phyloP scores from a whole-genome alignment of 1,284 basidiomycete species.

The Rhodotorula sp. region DNA sequence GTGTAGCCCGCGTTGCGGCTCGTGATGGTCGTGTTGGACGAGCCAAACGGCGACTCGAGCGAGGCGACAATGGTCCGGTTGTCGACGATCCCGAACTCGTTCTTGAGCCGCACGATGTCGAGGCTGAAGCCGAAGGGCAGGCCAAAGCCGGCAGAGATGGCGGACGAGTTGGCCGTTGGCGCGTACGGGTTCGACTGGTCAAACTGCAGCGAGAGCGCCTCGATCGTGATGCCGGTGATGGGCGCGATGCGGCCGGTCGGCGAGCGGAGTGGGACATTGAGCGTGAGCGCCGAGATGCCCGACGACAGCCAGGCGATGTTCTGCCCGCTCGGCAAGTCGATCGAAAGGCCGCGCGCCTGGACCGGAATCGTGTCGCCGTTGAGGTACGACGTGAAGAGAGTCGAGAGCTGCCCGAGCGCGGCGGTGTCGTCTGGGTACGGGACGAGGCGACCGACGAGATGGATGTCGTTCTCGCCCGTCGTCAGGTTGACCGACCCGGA shows the following conservation, averaged over 20 bases:
- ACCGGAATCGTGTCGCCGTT: slow-evolving; percentile 66
- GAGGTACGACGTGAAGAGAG: slow-evolving; percentile 72
- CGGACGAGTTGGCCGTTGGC: slow-evolving; percentile 62
- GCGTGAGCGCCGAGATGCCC: slow-evolving; percentile 62
- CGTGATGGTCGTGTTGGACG: slow-evolving; percentile 26
- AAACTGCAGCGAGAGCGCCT: slow-evolving; percentile 64
- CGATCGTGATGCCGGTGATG: slow-evolving; percentile 68
- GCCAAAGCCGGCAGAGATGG: slow-evolving; percentile 64
- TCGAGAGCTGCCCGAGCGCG: slow-evolving; percentile 61
- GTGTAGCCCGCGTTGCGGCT: slow-evolving; percentile 58
- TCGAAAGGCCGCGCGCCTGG: slow-evolving; percentile 59
- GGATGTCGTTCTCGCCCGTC: slow-evolving; percentile 64
- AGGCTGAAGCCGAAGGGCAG: slow-evolving; percentile 76
- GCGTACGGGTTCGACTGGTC: slow-evolving; percentile 61
- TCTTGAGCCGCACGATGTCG: slow-evolving; percentile 66
- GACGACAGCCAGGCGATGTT: slow-evolving; percentile 67
- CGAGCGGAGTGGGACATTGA: slow-evolving; percentile 63
- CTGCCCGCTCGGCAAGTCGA: slow-evolving; percentile 62
- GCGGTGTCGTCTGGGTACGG: slow-evolving; percentile 58
- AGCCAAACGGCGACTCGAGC: slow-evolving; percentile 55
- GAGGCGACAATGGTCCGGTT: slow-evolving; percentile 60
- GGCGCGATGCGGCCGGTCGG: slow-evolving; percentile 60
- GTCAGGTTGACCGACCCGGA: slow-evolving; percentile 49
- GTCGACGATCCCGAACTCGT: slow-evolving; percentile 64
- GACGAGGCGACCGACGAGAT: slow-evolving; percentile 63